A percentile compares a stretch with the other conserved stretches of the same genome.
Evolutionary conservation across 768 basidiomycete genomes (phyloP).

Genomic region (Wakefieldia striispora): DNA sequence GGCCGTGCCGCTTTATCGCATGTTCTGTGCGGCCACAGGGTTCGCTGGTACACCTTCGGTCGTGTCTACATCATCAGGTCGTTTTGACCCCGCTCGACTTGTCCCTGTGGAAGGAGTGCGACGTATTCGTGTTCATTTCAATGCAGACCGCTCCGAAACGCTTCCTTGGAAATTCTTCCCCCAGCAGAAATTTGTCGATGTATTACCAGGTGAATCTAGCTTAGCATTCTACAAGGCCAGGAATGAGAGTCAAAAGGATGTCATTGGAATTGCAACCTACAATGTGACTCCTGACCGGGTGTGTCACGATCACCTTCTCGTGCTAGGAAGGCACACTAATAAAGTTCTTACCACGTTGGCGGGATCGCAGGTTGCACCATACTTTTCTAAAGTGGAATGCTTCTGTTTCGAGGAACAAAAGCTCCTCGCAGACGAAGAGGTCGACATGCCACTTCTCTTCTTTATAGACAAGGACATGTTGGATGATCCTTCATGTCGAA

Average conservation of each 20-base stretch:
- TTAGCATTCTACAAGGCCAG: slow-evolving; percentile 95
- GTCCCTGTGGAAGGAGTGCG: slow-evolving; percentile 66
- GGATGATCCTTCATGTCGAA: slow-evolving; percentile 85
- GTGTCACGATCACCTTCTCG: slow-evolving; percentile 24
- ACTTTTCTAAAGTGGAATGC: slow-evolving; percentile 99
- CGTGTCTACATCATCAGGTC: slow-evolving; percentile 55
- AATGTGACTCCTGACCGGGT: slow-evolving; percentile 99
- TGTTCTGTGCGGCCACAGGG: slow-evolving; percentile 97
- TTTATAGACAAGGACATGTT: slow-evolving; percentile 98
- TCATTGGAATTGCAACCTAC: slow-evolving; percentile 98
- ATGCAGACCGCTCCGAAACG: slow-evolving; percentile 85
- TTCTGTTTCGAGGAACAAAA: slow-evolving; percentile 99
- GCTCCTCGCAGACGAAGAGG: slow-evolving; percentile 90
- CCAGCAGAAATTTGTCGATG: slow-evolving; percentile 84
- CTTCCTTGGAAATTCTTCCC: slow-evolving; percentile 94
- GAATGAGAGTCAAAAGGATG: slow-evolving; percentile 80
- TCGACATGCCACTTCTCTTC: slow-evolving; percentile 97
- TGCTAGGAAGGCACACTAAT: background rate
- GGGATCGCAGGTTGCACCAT: slow-evolving; percentile 78
- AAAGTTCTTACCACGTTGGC: background rate
- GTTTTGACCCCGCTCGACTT: slow-evolving; percentile 82
- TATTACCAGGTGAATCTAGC: slow-evolving; percentile 93
- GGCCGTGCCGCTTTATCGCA: slow-evolving; percentile 94
- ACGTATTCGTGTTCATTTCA: slow-evolving; percentile 93
- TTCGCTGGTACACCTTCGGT: slow-evolving; percentile 95